Conservation (phyloP, 2,329 filamentous ascomycete species). For the Teratosphaeria zuluensis region DNA sequence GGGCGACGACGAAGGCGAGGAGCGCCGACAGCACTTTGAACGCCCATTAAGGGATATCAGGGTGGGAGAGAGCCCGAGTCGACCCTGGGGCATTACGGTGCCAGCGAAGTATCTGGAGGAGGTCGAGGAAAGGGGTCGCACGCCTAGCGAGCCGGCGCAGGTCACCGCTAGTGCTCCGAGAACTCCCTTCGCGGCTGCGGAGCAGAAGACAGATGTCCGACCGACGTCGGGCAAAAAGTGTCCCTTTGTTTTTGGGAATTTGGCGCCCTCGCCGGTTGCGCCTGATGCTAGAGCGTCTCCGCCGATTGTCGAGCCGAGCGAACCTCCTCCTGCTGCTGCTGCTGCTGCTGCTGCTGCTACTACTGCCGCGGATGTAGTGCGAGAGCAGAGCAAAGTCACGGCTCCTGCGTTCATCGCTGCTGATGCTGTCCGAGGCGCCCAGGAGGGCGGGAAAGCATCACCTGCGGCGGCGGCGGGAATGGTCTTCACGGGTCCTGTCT, state of each 20-base stretch:
- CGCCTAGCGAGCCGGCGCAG: slow-evolving; percentile 32
- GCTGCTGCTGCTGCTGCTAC: background rate
- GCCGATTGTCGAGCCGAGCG: background rate
- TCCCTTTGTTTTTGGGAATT: slow-evolving; percentile 12
- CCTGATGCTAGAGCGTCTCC: background rate
- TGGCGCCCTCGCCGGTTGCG: background rate
- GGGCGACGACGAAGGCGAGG: slow-evolving; percentile 35
- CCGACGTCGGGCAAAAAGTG: background rate
- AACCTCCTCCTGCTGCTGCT: background rate
- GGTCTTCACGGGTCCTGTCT: slow-evolving; percentile 86
- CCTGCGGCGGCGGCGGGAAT: slow-evolving; percentile 36
- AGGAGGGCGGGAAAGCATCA: background rate
- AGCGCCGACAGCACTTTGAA: slow-evolving; percentile 68
- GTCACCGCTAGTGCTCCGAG: slow-evolving; percentile 40
- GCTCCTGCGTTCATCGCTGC: slow-evolving; percentile 3
- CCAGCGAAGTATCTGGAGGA: slow-evolving; percentile 45
- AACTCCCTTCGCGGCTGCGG: slow-evolving; percentile 21
- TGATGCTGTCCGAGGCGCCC: background rate
- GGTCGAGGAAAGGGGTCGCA: slow-evolving; percentile 15
- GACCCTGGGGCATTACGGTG: slow-evolving; percentile 85
- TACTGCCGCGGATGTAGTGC: background rate
- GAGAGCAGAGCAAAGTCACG: background rate
- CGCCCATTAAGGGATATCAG: slow-evolving; percentile 77
- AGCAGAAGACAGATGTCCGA: slow-evolving; percentile 6
- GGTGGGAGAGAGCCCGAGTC: slow-evolving; percentile 86